These are phyloP conservation scores for Garcia nutans DNA, from an alignment of 345 rosid species.

Conservation along the genomic window DNA sequence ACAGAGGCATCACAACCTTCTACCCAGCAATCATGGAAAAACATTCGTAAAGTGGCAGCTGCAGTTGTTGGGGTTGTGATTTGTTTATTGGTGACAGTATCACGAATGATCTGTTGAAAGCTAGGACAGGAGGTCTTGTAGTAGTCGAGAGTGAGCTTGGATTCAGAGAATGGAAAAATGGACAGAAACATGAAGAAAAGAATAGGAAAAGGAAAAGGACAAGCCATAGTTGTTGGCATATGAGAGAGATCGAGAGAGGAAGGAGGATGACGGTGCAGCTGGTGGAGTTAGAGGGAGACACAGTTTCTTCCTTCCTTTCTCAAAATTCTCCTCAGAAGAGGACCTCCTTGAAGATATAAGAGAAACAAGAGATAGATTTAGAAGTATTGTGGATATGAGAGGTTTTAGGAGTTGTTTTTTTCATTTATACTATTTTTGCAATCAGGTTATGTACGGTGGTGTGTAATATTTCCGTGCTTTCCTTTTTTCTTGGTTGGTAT, in stretches of 20 bases:
- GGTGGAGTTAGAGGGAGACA: not conserved
- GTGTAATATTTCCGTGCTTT: too few relatives aligned
- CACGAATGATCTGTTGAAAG: conserved; percentile 40
- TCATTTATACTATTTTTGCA: too few relatives aligned
- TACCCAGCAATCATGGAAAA: conserved; percentile 75
- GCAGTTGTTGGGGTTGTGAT: conserved; percentile 59
- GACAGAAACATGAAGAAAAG: conserved; percentile 20
- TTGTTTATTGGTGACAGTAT: conserved; percentile 49
- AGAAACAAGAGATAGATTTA: not conserved
- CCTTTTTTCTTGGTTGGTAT: too few relatives aligned
- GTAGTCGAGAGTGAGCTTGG: conserved; percentile 44
- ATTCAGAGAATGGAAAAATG: conserved; percentile 15
- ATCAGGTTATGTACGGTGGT: too few relatives aligned
- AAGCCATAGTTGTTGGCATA: conserved; percentile 15
- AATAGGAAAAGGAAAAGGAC: not conserved
- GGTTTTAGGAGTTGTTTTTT: conserved; percentile 9
- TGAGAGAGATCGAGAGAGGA: not conserved
- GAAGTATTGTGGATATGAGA: conserved; percentile 24
- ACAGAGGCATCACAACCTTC: conserved; percentile 72
- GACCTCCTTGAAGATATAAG: not conserved
- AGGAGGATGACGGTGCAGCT: not conserved
- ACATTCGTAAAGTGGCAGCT: conserved; percentile 62
- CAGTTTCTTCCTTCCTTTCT: conserved; percentile 19
- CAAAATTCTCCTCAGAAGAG: conserved; percentile 4
- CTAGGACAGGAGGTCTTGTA: conserved; percentile 60